Percentiles rank a stretch among this genome's conserved stretches.
phyloP scores from a whole-genome alignment of 1,284 basidiomycete species.

The Entoloma clypeatum region DNA sequence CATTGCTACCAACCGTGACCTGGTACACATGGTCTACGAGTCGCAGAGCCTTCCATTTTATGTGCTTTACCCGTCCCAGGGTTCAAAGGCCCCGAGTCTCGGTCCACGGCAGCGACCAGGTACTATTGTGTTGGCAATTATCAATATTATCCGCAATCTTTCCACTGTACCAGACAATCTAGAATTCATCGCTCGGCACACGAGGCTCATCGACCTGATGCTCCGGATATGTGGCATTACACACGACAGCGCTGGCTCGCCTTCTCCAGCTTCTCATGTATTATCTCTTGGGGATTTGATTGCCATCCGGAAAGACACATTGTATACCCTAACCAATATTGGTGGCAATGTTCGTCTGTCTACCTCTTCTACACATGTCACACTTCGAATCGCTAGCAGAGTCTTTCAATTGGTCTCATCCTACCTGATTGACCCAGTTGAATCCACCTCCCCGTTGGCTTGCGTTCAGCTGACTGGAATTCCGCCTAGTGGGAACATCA shows the following conservation, averaged over 20 bases:
- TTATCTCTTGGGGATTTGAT: constrained; percentile 73
- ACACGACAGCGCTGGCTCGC: constrained; percentile 36
- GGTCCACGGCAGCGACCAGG: constrained; percentile 62
- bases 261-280: constrained; percentile 46
- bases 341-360: constrained; percentile 50
- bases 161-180: constrained; percentile 73
- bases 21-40: constrained; percentile 58
- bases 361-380: constrained; percentile 35
- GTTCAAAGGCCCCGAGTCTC: constrained; percentile 40
- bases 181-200: constrained; percentile 62
- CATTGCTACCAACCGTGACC: constrained; percentile 60
- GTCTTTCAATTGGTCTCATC: constrained; percentile 72
- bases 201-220: constrained; percentile 62
- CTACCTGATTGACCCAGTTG: constrained; percentile 68
- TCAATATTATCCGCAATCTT: constrained; percentile 87
- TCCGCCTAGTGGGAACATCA: constrained; percentile 38
- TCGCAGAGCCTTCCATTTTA: constrained; percentile 57
- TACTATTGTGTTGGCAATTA: constrained; percentile 66
- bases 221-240: constrained; percentile 59
- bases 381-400: constrained; percentile 45
- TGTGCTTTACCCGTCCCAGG: constrained; percentile 44
- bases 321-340: constrained; percentile 72
- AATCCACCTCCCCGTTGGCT: constrained; percentile 60
- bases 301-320: constrained; percentile 72
- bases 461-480: constrained; percentile 50